Percentiles rank a stretch among this genome's conserved stretches.
These are phyloP conservation scores for Cercospora nicotianae DNA, from an alignment of 2,329 filamentous ascomycete species.

Conservation along the genomic window DNA sequence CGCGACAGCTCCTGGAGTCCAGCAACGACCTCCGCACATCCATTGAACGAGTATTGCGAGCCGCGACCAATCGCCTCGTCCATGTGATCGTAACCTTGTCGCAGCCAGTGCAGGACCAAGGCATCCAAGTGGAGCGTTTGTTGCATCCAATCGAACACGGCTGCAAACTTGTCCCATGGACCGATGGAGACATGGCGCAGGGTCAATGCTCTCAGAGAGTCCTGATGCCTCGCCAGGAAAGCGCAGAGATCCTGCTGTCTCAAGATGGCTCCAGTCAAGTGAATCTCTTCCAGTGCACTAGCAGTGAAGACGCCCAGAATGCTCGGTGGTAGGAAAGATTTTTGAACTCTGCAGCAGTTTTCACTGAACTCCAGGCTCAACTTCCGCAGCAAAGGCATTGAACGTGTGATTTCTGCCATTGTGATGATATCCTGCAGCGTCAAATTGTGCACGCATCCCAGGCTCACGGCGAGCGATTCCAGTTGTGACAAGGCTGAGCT, in stretches of 20 bases:
- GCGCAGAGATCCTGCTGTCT: slow-evolving; percentile 8
- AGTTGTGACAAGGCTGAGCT: neutral
- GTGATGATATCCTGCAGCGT: slow-evolving; percentile 1
- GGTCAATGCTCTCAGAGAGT: neutral
- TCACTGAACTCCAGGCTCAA: slow-evolving; percentile 6
- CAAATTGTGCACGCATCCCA: slow-evolving; percentile 1
- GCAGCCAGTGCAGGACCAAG: slow-evolving; percentile 8
- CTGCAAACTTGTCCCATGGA: slow-evolving; percentile 7
- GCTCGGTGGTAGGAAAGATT: neutral
- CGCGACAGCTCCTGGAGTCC: slow-evolving; percentile 2
- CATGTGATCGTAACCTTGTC: slow-evolving; percentile 13
- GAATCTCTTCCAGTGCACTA: neutral
- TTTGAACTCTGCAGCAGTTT: neutral
- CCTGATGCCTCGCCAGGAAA: neutral
- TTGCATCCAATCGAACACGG: slow-evolving; percentile 7
- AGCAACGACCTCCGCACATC: neutral
- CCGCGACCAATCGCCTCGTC: slow-evolving; percentile 7
- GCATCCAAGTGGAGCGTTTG: neutral
- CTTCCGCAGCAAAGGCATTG: neutral
- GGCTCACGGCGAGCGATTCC: neutral
- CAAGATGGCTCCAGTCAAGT: slow-evolving; percentile 4
- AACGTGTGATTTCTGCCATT: neutral
- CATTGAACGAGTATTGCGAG: slow-evolving; percentile 2
- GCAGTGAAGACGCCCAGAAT: neutral
- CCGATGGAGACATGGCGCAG: slow-evolving; percentile 6